Evolutionary conservation across 371 early-diverging fungal genomes (phyloP), one percentile per base, ranked within the genome.

Genomic region (Conidiobolus coronatus): DNA sequence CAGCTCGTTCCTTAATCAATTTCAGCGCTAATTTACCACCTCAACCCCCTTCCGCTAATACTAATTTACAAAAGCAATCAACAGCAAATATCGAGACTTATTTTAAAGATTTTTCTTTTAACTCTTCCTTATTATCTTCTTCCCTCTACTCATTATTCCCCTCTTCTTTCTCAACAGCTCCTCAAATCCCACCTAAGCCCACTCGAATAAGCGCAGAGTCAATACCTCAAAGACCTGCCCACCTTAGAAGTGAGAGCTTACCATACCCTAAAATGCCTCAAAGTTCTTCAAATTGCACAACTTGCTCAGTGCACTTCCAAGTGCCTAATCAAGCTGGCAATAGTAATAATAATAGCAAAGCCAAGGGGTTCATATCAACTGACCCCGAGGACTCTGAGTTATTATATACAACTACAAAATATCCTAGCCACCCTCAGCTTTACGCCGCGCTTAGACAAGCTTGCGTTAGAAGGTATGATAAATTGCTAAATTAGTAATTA

Each of bases 401-500:
- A 1, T 48, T 55, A 20, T 70, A 70, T 51, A 51, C 66, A 36
- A 65, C 68, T n/a, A 53, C 60, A n/a, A 61, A 65, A 44, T 51
- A 60, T 40, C 73, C 73, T 1, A 62, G 59, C 33, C 64, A 70
- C 45, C 59, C 61, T 17, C 62, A 60, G 45, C 52, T 67, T 15
- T 71, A 73, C 45, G 59, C 67, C 40, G 63, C 66, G 8, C 58
- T 73, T 21, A 54, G 71, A 39, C 56, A 72, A 36, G 72, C 74
- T 5, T 73, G 74, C 50, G 73, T 72, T n/a, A 52, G 72, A 55
- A 68, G 71, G 71, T 68, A 57, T 48, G 12, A 29, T 17, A 14
- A 20, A 21, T 19, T 43, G 36, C n/a, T 33, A 21, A 36, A 36
- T 45, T 22, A 29, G 19, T 45, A 29, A 22, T 45, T 15, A n/a